Base-by-base conservation (phyloP, 495 filamentous ascomycete species). In the Corynascus novoguineensis region DNA sequence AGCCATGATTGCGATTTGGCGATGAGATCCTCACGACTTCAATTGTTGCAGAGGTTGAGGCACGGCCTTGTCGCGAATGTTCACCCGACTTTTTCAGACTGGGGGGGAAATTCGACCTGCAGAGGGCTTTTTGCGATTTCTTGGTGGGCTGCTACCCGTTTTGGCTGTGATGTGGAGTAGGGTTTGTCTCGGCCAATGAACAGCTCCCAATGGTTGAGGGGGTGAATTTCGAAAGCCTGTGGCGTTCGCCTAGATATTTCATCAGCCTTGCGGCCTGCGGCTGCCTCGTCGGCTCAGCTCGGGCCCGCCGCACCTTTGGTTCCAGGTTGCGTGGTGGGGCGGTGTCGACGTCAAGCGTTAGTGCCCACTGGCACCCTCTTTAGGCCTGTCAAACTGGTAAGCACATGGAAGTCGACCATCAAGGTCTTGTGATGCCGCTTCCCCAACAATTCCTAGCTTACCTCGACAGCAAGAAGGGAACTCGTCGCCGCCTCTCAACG, bases 1-100 rank as follows among this genome's bases (percentile, higher is more conserved):
- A 68, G 76, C 74, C 76, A 79, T 79, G 64, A 50, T 77, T 75
- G 71, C 73, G 65, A 57, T 69, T 65, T 63, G 65, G 66, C 65
- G 58, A 52, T 68, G 56, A 60, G 58, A 37, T 59, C 47, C 57
- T 56, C 58, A 47, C 57, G 54, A 58, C 48, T 63, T 60, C 57
- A 60, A 61, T 65, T 59, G 63, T 62, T 53, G 56, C 40, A 64
- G 58, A 62, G 58, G 60, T 67, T 68, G 63, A 60, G 50, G 52
- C 60, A 54, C 56, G 64, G 54, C 60, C 59, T 67, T 64, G 55
- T 65, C 54, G 57, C 55, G 61, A n/a, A 53, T 66, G 60, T 60
- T 69, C 68, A 58, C 62, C 63, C 44, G 37, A 59, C 60, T 62
- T 68, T 69, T 55, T 48, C 41, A 58, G 59, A 58, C 50, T 55